Evolutionary conservation across 2,329 filamentous ascomycete species (phyloP).

Genomic region (Xylaria sp.): DNA sequence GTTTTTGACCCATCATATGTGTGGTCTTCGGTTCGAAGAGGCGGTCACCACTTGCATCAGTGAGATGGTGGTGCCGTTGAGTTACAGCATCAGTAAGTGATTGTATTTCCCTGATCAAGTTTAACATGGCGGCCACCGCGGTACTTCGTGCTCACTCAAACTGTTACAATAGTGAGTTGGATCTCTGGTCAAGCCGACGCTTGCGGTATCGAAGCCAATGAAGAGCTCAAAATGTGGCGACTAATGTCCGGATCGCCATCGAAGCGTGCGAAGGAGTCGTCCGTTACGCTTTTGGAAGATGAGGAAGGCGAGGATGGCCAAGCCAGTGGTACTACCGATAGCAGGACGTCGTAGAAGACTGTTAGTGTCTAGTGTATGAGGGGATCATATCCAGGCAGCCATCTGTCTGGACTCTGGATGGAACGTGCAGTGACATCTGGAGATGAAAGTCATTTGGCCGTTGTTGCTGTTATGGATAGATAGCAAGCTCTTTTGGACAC

Average conservation of each 20-base stretch:
- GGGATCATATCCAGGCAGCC: too few relatives aligned
- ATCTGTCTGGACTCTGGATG: not conserved
- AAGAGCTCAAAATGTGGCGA: constrained; percentile 27
- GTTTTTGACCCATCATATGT: constrained; percentile 21
- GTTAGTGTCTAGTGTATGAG: not conserved
- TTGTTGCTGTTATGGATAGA: not conserved
- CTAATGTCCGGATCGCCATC: constrained; percentile 1
- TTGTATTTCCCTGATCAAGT: not conserved
- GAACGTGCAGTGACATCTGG: not conserved
- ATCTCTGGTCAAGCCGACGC: constrained; percentile 19
- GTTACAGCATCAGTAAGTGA: constrained; percentile 15
- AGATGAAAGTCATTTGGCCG: not conserved
- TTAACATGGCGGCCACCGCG: not conserved
- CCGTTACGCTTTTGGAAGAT: not conserved
- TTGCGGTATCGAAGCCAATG: constrained; percentile 22
- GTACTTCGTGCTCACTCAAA: too few relatives aligned
- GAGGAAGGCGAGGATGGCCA: not conserved
- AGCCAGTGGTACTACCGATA: not conserved
- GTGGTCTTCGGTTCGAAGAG: constrained; percentile 21
- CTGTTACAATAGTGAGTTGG: constrained; percentile 14
- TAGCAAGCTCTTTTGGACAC: not conserved
- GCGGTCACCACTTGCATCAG: constrained; percentile 12
- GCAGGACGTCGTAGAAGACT: not conserved
- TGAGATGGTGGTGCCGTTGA: constrained; percentile 18
- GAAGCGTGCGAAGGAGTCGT: not conserved